A percentile compares a stretch with the other conserved stretches of the same genome.
phyloP scores from a whole-genome alignment of 2,329 filamentous ascomycete species.

The Venturia nashicola region DNA sequence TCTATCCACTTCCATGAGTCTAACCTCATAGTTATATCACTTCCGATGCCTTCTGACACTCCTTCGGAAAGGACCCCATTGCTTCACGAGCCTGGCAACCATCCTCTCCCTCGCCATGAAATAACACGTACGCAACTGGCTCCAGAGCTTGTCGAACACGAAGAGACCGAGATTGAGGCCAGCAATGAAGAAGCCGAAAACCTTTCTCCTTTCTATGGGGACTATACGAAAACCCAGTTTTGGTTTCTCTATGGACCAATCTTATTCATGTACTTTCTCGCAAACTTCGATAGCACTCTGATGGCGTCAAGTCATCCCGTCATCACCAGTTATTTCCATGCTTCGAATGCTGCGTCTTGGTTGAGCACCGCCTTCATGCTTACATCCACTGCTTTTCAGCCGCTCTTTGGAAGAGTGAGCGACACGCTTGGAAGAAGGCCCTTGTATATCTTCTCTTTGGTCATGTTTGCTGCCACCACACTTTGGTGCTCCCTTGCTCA shows the following conservation, averaged over 20 bases:
- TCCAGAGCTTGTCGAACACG: background rate
- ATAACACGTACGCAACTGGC: background rate
- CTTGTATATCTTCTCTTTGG: slow-evolving; percentile 51
- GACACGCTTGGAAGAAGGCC: slow-evolving; percentile 60
- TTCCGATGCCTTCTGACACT: background rate
- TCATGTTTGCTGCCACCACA: slow-evolving; percentile 52
- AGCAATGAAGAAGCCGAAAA: slow-evolving; percentile 15
- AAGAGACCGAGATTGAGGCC: slow-evolving; percentile 9
- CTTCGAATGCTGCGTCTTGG: slow-evolving; percentile 72
- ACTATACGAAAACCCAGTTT: slow-evolving; percentile 22
- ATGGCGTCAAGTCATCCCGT: slow-evolving; percentile 75
- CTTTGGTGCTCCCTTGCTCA: slow-evolving; percentile 56
- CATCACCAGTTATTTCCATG: slow-evolving; percentile 67
- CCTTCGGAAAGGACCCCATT: background rate
- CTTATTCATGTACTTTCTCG: slow-evolving; percentile 26
- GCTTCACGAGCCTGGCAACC: background rate
- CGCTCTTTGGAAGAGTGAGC: slow-evolving; percentile 60
- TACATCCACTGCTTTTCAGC: slow-evolving; percentile 65
- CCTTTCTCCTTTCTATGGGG: slow-evolving; percentile 16
- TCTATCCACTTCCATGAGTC: background rate
- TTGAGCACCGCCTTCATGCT: slow-evolving; percentile 68
- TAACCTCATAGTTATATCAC: background rate
- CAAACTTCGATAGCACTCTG: slow-evolving; percentile 58
- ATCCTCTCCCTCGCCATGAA: background rate
- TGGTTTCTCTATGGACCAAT: slow-evolving; percentile 26